Evolutionary conservation across 2,329 filamentous ascomycete genomes (phyloP).

Genomic region (Apiospora rasikravindrae): DNA sequence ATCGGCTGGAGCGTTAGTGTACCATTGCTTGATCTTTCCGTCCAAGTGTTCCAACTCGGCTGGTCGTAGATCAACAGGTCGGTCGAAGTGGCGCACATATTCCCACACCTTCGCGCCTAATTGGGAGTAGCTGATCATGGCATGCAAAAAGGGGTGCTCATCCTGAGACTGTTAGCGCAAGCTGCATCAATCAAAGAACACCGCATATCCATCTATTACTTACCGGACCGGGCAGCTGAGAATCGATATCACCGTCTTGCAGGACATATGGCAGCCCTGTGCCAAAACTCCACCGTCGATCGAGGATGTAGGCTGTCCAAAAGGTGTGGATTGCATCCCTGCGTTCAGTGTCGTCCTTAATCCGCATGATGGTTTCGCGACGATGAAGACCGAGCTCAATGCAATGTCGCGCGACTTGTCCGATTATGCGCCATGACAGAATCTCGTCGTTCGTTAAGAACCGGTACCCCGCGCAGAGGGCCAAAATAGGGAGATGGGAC

Average conservation of each 20-base stretch:
- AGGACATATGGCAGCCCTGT: constrained; percentile 86
- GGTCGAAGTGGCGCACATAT: constrained; percentile 73
- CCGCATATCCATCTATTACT: constrained; percentile 35
- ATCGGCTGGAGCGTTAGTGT: constrained; percentile 71
- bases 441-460: constrained; percentile 88
- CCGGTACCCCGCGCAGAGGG: constrained; percentile 67
- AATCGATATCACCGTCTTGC: constrained; percentile 85
- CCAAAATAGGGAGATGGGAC: constrained; percentile 55
- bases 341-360: constrained; percentile 71
- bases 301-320: constrained; percentile 86
- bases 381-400: constrained; percentile 84
- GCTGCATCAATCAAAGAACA: background rate
- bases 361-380: constrained; percentile 72
- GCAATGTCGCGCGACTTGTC: constrained; percentile 79
- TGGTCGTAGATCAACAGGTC: constrained; percentile 68
- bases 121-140: constrained; percentile 84
- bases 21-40: constrained; percentile 86
- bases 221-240: constrained; percentile 79
- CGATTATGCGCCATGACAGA: constrained; percentile 85
- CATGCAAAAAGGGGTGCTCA: constrained; percentile 72
- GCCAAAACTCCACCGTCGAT: constrained; percentile 88
- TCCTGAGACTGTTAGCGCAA: constrained; percentile 42
- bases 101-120: constrained; percentile 88
- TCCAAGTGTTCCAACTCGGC: constrained; percentile 83
- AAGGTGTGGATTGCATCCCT: constrained; percentile 74